A percentile compares a stretch with the other conserved stretches of the same genome.
These are phyloP conservation scores for Verbena officinalis DNA, from an alignment of 257 asterid species.

Conservation along the genomic window DNA sequence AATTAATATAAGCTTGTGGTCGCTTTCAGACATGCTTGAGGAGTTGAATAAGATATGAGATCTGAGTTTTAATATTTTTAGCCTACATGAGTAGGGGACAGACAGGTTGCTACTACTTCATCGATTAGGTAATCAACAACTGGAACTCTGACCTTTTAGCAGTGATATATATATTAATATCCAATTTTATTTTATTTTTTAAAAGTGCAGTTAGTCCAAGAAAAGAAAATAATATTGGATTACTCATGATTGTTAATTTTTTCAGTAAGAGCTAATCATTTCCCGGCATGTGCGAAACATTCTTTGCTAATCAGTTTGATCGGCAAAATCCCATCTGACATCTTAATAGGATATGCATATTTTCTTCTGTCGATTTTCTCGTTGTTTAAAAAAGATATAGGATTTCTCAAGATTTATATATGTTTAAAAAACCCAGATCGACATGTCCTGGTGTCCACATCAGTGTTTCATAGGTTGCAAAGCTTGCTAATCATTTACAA, in stretches of 20 bases:
- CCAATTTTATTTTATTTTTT: no score
- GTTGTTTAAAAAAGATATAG: no score
- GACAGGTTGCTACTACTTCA: slow-evolving; percentile 30
- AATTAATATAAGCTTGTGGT: slow-evolving; percentile 6
- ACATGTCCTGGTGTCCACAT: no score
- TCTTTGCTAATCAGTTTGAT: background rate
- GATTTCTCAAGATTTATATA: no score
- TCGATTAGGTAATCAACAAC: slow-evolving; percentile 34
- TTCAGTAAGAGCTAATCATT: background rate
- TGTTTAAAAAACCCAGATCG: no score
- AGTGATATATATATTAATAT: no score
- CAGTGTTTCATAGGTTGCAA: no score
- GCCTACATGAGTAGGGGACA: slow-evolving; percentile 1
- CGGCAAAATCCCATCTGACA: background rate
- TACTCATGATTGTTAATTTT: background rate
- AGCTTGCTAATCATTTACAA: no score
- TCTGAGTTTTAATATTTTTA: background rate
- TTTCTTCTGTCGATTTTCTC: no score
- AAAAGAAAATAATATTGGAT: background rate
- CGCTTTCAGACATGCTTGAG: slow-evolving; percentile 1
- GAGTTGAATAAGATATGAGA: background rate
- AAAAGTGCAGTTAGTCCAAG: background rate
- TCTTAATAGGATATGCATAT: background rate
- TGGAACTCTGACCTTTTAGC: slow-evolving; percentile 25
- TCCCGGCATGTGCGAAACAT: slow-evolving; percentile 8